A percentile compares a stretch with the other conserved stretches of the same genome.
phyloP scores from a whole-genome alignment of 768 basidiomycete genomes.

The Pleurotus ostreatus region DNA sequence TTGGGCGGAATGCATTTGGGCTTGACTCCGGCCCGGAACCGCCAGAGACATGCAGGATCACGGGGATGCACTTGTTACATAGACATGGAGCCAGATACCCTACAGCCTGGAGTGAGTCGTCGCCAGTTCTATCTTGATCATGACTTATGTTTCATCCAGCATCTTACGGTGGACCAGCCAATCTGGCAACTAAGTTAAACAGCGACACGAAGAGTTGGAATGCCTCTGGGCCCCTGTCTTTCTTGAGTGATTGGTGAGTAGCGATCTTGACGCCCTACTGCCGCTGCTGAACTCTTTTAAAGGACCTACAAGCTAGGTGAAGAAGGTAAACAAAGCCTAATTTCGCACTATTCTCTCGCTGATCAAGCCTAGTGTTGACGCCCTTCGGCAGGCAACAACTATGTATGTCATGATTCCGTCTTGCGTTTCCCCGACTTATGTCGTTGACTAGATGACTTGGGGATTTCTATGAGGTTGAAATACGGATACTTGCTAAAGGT shows the following conservation, averaged over 20 bases:
- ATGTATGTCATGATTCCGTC: constrained; percentile 39
- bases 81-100: constrained; percentile 79
- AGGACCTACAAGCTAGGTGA: constrained; percentile 91
- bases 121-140: neutral
- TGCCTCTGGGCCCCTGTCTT: constrained; percentile 60
- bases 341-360: constrained; percentile 4
- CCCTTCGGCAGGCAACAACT: constrained; percentile 87
- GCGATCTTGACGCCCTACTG: neutral
- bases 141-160: constrained; percentile 27
- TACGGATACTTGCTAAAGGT: constrained; percentile 76
- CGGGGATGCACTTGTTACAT: constrained; percentile 76
- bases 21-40: constrained; percentile 66
- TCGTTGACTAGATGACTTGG: constrained; percentile 49
- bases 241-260: constrained; percentile 78
- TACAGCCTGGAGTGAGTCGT: constrained; percentile 54
- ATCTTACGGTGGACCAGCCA: constrained; percentile 58
- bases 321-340: constrained; percentile 50
- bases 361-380: constrained; percentile 58
- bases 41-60: constrained; percentile 66
- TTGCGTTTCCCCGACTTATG: neutral
- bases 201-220: constrained; percentile 54
- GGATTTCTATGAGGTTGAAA: constrained; percentile 69
- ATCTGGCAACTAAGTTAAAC: constrained; percentile 53
- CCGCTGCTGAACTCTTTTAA: neutral
- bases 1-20: constrained; percentile 61